These are phyloP conservation scores for Aspergillus awamori DNA, from an alignment of 2,329 filamentous ascomycete genomes.

Conservation along the genomic window DNA sequence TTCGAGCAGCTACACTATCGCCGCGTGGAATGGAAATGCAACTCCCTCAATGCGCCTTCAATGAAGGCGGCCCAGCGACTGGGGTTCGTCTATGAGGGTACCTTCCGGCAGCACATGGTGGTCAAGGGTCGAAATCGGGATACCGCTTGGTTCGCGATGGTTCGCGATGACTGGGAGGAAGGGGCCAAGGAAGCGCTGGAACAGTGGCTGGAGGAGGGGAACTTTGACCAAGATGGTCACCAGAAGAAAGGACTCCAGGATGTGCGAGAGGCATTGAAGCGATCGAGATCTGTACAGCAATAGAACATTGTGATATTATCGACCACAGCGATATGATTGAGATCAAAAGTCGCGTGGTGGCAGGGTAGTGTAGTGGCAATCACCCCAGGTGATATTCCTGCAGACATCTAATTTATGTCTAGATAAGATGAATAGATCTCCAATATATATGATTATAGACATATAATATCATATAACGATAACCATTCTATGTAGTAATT, in stretches of 20 bases:
- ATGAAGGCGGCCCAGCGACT: slow-evolving; percentile 58
- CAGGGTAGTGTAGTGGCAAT: no score
- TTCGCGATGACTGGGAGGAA: slow-evolving; percentile 64
- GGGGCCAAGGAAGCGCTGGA: slow-evolving; percentile 57
- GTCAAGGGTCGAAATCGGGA: slow-evolving; percentile 60
- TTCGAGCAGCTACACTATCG: slow-evolving; percentile 59
- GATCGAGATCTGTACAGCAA: no score
- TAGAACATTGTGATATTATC: no score
- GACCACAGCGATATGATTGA: no score
- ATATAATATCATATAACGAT: no score
- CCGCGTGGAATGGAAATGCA: slow-evolving; percentile 67
- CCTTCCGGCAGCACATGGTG: slow-evolving; percentile 65
- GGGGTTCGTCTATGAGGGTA: slow-evolving; percentile 63
- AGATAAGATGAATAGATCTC: no score
- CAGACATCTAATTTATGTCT: no score
- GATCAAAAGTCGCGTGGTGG: no score
- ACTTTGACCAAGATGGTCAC: slow-evolving; percentile 58
- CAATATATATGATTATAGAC: no score
- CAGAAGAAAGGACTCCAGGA: not conserved
- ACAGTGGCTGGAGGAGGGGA: slow-evolving; percentile 57
- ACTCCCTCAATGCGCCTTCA: slow-evolving; percentile 59
- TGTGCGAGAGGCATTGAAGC: not conserved
- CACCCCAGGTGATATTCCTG: no score
- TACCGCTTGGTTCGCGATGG: slow-evolving; percentile 63
- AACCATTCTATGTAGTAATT: no score